Evolutionary conservation across 306 rosid genomes (phyloP), one percentile per base, ranked within the genome.

Genomic region (Abrus pulchellus): DNA sequence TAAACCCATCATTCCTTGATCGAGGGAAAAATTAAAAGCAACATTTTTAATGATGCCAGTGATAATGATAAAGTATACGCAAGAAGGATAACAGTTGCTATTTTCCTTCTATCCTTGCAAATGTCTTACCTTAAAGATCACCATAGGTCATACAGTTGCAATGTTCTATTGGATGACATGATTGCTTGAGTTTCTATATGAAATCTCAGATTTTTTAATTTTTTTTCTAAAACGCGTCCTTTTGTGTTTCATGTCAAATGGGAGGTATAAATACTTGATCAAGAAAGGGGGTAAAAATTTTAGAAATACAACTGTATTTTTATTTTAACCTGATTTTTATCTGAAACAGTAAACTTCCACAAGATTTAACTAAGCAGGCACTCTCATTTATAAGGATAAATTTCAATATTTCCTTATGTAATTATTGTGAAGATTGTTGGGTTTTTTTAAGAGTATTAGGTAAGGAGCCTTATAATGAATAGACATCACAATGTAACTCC

Each of bases 271-370:
- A 2, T 34, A 34, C 38, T 57, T 29, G 38, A 30, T 32, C n/a
- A n/a, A n/a, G n/a, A n/a, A n/a, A n/a, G n/a, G n/a, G n/a, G n/a
- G n/a, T n/a, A n/a, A n/a, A n/a, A n/a, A n/a, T n/a, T 32, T 68
- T 80, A 52, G 14, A 3, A 27, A 36, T 70, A 55, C 64, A 75
- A 53, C 20, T 11, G 32, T 27, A 7, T 55, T 68, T 52, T 53
- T 69, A 75, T 8, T 40, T 57, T 48, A 30, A 68, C 68, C 62
- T 33, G 61, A 67, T 79, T 67, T 48, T 5, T 5, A 28, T 79
- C 63, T 61, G 32, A 44, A 43, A 43, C 52, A 41, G 47, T 55
- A 44, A 29, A 60, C 41, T 64, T 76, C 8, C 34, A 69, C 4
- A 45, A 4, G 64, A 75, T 75, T 28, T 59, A 50, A 45, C 34